A percentile compares a stretch with the other conserved stretches of the same genome.
phyloP scores from a whole-genome alignment of 2,329 filamentous ascomycete genomes.

The Trichoderma sp. region DNA sequence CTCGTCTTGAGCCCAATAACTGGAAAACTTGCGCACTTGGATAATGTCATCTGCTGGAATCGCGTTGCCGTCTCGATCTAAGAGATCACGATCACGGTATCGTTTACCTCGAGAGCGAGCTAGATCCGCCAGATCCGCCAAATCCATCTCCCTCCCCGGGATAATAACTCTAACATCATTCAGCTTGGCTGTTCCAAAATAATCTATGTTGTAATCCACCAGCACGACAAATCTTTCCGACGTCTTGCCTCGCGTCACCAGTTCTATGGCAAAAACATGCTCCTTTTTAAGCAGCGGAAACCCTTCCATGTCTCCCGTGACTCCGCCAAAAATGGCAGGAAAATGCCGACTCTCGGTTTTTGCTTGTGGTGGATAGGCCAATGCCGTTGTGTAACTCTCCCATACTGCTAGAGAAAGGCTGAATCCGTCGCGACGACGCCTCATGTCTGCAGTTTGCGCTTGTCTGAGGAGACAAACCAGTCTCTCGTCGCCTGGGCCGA shows the following conservation, averaged over 20 bases:
- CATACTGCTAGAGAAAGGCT: background rate
- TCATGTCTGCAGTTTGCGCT: background rate
- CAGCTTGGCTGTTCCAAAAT: background rate
- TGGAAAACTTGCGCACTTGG: background rate
- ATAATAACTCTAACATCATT: background rate
- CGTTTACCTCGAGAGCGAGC: background rate
- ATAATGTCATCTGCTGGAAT: background rate
- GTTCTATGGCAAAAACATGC: background rate
- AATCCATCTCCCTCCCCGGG: background rate
- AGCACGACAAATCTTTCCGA: background rate
- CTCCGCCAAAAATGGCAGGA: background rate
- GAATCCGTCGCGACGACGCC: background rate
- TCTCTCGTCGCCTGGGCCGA: background rate
- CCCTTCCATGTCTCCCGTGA: background rate
- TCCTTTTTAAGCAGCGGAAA: background rate
- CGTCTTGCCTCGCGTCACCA: background rate
- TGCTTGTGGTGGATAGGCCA: background rate
- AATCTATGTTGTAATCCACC: background rate
- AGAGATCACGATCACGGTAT: background rate
- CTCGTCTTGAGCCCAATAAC: background rate
- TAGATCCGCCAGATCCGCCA: background rate
- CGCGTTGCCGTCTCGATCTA: background rate
- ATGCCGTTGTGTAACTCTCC: background rate
- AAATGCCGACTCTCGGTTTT: background rate
- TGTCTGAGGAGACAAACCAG: background rate